A percentile compares a stretch with the other conserved stretches of the same genome.
phyloP scores from a whole-genome alignment of 208 protist genomes.

The Wallacemonas rigidus region DNA sequence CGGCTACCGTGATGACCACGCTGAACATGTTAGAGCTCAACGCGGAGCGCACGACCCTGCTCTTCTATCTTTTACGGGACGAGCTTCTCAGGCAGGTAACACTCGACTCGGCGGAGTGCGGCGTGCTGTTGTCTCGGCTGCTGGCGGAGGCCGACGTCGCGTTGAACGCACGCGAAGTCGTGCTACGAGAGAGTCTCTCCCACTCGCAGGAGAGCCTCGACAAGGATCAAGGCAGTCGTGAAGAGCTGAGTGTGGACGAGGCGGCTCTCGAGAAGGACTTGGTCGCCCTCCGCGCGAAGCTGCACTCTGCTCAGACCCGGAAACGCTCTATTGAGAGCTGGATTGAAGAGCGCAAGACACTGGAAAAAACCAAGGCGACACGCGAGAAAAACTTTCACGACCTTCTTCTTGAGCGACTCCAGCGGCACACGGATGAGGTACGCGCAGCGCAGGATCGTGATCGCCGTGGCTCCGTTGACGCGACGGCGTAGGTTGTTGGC shows the following conservation, averaged over 20 bases:
- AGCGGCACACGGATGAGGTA: slow-evolving; percentile 34
- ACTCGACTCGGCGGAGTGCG: slow-evolving; percentile 68
- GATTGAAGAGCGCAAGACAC: slow-evolving; percentile 21
- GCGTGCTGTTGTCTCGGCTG: slow-evolving; percentile 51
- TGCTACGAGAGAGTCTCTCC: slow-evolving; percentile 28
- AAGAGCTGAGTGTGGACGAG: slow-evolving; percentile 9
- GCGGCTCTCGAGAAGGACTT: slow-evolving; percentile 31
- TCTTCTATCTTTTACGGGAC: slow-evolving; percentile 41
- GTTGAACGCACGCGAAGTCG: slow-evolving; percentile 30
- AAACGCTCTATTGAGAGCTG: slow-evolving; percentile 23
- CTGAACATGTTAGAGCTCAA: slow-evolving; percentile 54
- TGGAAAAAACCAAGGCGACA: slow-evolving; percentile 7
- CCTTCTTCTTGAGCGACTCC: slow-evolving; percentile 35
- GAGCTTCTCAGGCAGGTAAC: slow-evolving; percentile 64
- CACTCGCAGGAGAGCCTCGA: slow-evolving; percentile 26
- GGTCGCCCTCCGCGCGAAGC: slow-evolving; percentile 26
- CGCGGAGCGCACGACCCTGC: slow-evolving; percentile 41
- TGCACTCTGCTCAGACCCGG: slow-evolving; percentile 24
- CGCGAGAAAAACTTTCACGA: slow-evolving; percentile 31
- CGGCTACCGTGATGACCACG: slow-evolving; percentile 45
- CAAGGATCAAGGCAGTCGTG: slow-evolving; percentile 34
- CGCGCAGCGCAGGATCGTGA: slow-evolving; percentile 40
- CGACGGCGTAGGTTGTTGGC: not conserved
- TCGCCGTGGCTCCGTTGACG: slow-evolving; percentile 29
- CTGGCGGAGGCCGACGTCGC: slow-evolving; percentile 56